phyloP scores from a whole-genome alignment of 208 protist genomes.

The Leishmania amazonensis region DNA sequence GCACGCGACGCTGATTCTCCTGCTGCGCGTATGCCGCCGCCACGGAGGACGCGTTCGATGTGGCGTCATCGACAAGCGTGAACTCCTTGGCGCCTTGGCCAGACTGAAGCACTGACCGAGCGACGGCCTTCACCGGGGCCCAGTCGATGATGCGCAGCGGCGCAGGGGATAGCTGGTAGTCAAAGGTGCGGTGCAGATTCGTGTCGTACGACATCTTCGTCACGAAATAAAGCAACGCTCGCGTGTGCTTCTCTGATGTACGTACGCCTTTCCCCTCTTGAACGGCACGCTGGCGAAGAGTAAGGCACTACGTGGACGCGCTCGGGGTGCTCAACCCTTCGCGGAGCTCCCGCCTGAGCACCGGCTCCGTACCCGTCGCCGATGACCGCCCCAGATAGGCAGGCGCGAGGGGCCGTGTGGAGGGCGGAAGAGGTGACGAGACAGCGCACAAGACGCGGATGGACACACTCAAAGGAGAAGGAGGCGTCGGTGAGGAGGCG shows the following conservation, averaged over 20 bases:
- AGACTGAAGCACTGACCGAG: slow-evolving; percentile 26
- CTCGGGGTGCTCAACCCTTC: slow-evolving; percentile 11
- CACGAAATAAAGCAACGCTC: not conserved
- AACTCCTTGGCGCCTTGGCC: slow-evolving; percentile 4
- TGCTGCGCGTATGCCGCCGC: slow-evolving; percentile 19
- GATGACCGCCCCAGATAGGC: slow-evolving; percentile 7
- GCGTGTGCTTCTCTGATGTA: not conserved
- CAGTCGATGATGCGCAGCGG: slow-evolving; percentile 70
- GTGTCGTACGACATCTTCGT: slow-evolving; percentile 50
- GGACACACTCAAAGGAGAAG: not conserved
- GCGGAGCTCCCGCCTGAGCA: not conserved
- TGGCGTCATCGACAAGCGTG: slow-evolving; percentile 15
- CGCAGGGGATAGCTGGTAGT: slow-evolving; percentile 70
- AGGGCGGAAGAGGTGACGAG: not conserved
- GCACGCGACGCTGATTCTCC: slow-evolving; percentile 7
- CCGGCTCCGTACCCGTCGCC: not conserved
- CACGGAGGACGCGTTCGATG: slow-evolving; percentile 5
- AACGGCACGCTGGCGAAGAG: not conserved
- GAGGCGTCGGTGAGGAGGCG: not conserved
- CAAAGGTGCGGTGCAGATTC: slow-evolving; percentile 76
- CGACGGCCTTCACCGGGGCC: slow-evolving; percentile 34
- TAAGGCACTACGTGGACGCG: not conserved
- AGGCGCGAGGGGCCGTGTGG: not conserved
- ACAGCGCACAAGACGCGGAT: not conserved
- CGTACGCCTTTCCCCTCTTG: too few relatives aligned